These are phyloP conservation scores for Nakazawaea sp. DNA, from an alignment of 805 yeast species.

Conservation along the genomic window DNA sequence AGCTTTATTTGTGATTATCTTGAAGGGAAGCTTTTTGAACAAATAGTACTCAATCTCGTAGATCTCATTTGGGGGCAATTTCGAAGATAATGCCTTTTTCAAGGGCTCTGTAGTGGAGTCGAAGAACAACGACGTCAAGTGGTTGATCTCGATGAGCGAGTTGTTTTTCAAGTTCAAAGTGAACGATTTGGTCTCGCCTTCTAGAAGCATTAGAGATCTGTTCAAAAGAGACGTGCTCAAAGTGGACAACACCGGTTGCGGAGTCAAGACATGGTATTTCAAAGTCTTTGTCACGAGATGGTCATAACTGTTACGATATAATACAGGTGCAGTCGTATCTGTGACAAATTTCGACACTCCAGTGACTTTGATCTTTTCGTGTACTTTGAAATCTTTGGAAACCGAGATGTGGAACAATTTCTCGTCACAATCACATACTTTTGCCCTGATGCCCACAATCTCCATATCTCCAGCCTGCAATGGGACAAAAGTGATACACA, in stretches of 20 bases:
- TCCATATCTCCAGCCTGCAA: slow-evolving; percentile 37
- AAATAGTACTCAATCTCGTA: slow-evolving; percentile 72
- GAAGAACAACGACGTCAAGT: slow-evolving; percentile 53
- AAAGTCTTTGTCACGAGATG: slow-evolving; percentile 21
- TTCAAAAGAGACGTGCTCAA: slow-evolving; percentile 47
- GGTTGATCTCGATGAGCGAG: slow-evolving; percentile 48
- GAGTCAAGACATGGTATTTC: slow-evolving; percentile 25
- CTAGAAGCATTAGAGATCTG: slow-evolving; percentile 69
- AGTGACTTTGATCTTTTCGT: slow-evolving; percentile 21
- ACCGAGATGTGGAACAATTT: slow-evolving; percentile 37
- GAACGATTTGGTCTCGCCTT: slow-evolving; percentile 60
- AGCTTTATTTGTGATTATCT: slow-evolving; percentile 40
- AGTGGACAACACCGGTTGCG: slow-evolving; percentile 58
- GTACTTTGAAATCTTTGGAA: slow-evolving; percentile 18
- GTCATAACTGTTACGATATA: slow-evolving; percentile 11
- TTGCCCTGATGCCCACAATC: slow-evolving; percentile 45
- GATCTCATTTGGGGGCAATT: slow-evolving; percentile 51
- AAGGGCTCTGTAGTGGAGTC: slow-evolving; percentile 71
- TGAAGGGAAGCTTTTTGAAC: slow-evolving; percentile 49
- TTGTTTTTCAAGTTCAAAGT: slow-evolving; percentile 48
- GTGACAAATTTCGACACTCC: slow-evolving; percentile 11
- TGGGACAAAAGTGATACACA: slow-evolving; percentile 43
- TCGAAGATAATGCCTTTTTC: slow-evolving; percentile 40
- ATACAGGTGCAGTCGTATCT: neutral
- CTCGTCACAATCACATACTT: slow-evolving; percentile 41